Conservation (phyloP, 2,329 filamentous ascomycete species). For the Penicillium sumatraense region DNA sequence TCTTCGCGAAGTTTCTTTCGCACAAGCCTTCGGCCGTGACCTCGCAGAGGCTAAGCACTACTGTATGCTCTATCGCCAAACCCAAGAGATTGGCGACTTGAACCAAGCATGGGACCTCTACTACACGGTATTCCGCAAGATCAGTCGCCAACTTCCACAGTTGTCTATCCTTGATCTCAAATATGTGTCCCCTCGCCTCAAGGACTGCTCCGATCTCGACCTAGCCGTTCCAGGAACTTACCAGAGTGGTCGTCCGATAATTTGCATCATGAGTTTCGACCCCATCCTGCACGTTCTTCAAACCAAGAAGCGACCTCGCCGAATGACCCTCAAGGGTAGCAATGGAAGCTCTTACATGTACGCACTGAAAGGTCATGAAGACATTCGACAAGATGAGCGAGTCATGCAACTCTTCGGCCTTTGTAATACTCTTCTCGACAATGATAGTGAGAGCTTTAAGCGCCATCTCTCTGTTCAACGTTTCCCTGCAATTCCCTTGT, state of each 20-base stretch:
- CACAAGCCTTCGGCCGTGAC: constrained; percentile 94
- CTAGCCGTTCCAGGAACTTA: constrained; percentile 97
- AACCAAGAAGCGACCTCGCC: constrained; percentile 93
- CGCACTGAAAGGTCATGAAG: constrained; percentile 96
- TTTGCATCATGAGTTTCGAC: constrained; percentile 88
- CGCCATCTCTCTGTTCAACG: constrained; percentile 94
- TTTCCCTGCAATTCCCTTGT: constrained; percentile 95
- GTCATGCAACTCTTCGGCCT: constrained; percentile 99
- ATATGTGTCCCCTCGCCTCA: constrained; percentile 93
- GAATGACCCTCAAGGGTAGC: constrained; percentile 84
- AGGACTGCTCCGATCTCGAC: constrained; percentile 82
- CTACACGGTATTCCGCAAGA: constrained; percentile 96
- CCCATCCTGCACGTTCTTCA: constrained; percentile 89
- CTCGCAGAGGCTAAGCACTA: constrained; percentile 93
- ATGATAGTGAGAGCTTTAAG: constrained; percentile 96
- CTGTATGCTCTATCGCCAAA: constrained; percentile 88
- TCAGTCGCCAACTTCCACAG: constrained; percentile 89
- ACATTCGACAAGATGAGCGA: constrained; percentile 97
- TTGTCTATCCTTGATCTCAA: constrained; percentile 91
- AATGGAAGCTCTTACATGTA: constrained; percentile 89
- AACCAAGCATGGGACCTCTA: constrained; percentile 99
- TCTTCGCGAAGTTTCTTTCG: constrained; percentile 92
- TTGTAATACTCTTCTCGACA: constrained; percentile 91
- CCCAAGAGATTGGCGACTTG: constrained; percentile 88
- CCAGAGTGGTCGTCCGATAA: constrained; percentile 75